Evolutionary conservation across 1,284 basidiomycete genomes (phyloP).

Genomic region (Trichosporon coremiiforme): DNA sequence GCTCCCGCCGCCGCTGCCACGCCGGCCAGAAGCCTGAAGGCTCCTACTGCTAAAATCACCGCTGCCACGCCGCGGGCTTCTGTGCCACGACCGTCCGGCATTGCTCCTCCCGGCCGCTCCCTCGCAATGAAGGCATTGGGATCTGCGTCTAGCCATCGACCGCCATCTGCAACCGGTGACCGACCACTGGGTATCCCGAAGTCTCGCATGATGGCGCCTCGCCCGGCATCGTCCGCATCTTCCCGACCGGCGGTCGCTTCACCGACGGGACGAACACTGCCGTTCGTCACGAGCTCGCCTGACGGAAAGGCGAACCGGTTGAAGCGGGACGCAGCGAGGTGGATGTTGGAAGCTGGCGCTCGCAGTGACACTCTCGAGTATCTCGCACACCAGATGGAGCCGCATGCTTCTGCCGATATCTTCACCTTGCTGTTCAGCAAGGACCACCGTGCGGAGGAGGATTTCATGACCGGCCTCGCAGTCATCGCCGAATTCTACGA

Average conservation of each 20-base stretch:
- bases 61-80: constrained; percentile 26
- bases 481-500: constrained; percentile 75
- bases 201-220: constrained; percentile 33
- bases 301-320: constrained; percentile 75
- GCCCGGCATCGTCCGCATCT: constrained; percentile 23
- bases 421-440: constrained; percentile 85
- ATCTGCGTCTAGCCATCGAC: constrained; percentile 40
- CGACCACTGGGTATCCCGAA: constrained; percentile 39
- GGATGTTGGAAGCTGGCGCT: constrained; percentile 72
- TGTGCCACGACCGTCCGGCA: neutral
- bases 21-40: constrained; percentile 24
- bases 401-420: constrained; percentile 74
- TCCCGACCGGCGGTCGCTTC: constrained; percentile 26
- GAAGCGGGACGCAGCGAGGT: constrained; percentile 74
- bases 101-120: constrained; percentile 43
- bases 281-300: constrained; percentile 69
- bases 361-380: constrained; percentile 82
- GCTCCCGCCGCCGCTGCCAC: constrained; percentile 31
- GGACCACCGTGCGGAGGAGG: constrained; percentile 93
- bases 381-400: constrained; percentile 89
- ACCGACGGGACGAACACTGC: constrained; percentile 42
- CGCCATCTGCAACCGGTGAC: constrained; percentile 40
- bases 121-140: constrained; percentile 53
- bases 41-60: constrained; percentile 36
- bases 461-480: constrained; percentile 77